These are phyloP conservation scores for Austropuccinia psidii DNA, from an alignment of 1,284 basidiomycete genomes.

Conservation along the genomic window DNA sequence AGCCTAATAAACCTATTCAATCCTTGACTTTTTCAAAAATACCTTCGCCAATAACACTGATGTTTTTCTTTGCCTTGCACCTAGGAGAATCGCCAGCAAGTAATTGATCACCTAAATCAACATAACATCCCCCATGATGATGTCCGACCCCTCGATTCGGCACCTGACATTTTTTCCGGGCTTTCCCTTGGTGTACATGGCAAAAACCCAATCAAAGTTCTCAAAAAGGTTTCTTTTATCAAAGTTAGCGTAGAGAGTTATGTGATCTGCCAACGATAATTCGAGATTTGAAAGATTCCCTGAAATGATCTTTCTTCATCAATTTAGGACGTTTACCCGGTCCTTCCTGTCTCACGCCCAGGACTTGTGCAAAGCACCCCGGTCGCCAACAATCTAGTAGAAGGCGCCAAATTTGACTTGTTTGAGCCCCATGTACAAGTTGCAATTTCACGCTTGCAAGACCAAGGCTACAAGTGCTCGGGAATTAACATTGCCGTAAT, in stretches of 20 bases:
- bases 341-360: constrained; percentile 12
- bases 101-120: neutral
- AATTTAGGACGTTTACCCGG: constrained; percentile 21
- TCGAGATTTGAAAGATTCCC: neutral
- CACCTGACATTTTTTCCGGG: neutral
- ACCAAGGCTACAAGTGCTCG: constrained; percentile 53
- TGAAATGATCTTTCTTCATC: neutral
- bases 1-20: too few relatives aligned
- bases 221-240: neutral
- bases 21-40: too few relatives aligned
- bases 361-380: neutral
- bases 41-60: too few relatives aligned
- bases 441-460: constrained; percentile 49
- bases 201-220: neutral
- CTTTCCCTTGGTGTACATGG: neutral
- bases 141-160: neutral
- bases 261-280: neutral
- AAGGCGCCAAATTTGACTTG: neutral
- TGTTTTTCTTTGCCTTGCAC: too few relatives aligned
- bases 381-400: neutral
- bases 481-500: constrained; percentile 56
- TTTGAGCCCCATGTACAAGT: constrained; percentile 37
- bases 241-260: neutral
- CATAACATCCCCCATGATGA: neutral
- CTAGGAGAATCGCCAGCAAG: too few relatives aligned